Conservation (phyloP, 148 eudicot species). For the Heliamphora exappendiculata region DNA sequence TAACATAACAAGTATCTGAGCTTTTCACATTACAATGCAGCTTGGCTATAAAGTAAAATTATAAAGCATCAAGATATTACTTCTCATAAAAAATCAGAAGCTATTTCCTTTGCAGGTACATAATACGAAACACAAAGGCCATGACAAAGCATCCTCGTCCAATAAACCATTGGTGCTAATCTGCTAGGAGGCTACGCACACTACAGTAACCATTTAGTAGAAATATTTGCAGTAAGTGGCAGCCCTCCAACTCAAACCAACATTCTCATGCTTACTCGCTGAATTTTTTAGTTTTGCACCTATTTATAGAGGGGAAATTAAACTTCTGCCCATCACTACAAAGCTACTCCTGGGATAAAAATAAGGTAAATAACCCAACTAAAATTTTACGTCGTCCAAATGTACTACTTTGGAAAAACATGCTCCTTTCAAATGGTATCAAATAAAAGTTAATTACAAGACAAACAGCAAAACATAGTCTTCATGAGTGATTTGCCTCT, state of each 20-base stretch:
- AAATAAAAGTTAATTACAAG: background rate
- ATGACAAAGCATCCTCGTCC: background rate
- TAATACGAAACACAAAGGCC: background rate
- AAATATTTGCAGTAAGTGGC: background rate
- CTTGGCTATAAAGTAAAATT: background rate
- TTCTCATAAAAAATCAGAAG: background rate
- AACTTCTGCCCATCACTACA: no score
- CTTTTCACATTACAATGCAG: background rate
- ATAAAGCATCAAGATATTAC: background rate
- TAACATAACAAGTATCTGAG: background rate
- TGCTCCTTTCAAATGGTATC: background rate
- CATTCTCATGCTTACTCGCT: background rate
- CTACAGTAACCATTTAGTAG: background rate
- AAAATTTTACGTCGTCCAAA: no score
- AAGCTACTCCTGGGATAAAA: background rate
- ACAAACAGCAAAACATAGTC: no score
- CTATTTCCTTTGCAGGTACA: background rate
- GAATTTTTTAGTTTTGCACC: background rate
- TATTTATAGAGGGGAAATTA: no score
- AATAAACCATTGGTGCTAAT: background rate
- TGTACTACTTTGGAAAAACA: no score
- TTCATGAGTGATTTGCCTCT: no score
- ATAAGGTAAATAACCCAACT: background rate
- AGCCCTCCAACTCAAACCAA: background rate
- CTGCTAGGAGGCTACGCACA: background rate